Evolutionary conservation across 1,284 basidiomycete genomes (phyloP), one percentile per base, ranked within the genome.

Genomic region (Phaffia rhodozyma): DNA sequence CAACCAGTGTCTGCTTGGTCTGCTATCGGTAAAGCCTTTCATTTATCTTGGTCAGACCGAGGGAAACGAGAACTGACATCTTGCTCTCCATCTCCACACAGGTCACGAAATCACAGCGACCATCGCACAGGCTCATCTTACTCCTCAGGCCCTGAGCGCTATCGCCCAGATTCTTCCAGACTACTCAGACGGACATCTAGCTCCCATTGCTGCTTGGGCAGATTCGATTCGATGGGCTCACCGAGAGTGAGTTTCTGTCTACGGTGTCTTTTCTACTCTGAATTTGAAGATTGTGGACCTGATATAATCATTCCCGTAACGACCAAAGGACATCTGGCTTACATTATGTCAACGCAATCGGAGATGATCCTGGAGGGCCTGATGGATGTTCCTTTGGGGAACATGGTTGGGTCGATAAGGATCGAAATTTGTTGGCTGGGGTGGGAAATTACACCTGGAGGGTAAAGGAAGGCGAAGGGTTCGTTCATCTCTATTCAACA

Each of bases 101-200:
- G 91, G 91, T 20, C 91, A 96, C 70, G 87, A 93, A 77, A 87
- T 94, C 55, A 83, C 91, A 1, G 92, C 91, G 1, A 92, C 91
- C 5, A 90, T 97, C 64, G 91, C 92, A 0, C 89, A 96, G 74
- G 88, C 91, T 62, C 84, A 94, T 73, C 80, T 96, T 4, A 83
- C 90, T 71, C 88, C 89, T 0, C 78, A 78, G 2, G 86, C 87
- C 1, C 80, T 86, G 61, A 79, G 83, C 9, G 79, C 80, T 54
- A 78, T 96, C 60, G 91, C 89, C 70, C 74, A 68, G 20, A 78
- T 81, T 65, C 84, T 93, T 67, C 82, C 84, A 65, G 74, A 75
- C 53, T 78, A 81, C 59, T 74, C 77, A 3, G 71, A 75, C n/a
- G 91, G 90, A 72, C 84, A 88, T 73, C 79, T 93, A 27, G 85